These are phyloP conservation scores for Bretziella fagacearum DNA, from an alignment of 2,329 filamentous ascomycete species.

Conservation along the genomic window DNA sequence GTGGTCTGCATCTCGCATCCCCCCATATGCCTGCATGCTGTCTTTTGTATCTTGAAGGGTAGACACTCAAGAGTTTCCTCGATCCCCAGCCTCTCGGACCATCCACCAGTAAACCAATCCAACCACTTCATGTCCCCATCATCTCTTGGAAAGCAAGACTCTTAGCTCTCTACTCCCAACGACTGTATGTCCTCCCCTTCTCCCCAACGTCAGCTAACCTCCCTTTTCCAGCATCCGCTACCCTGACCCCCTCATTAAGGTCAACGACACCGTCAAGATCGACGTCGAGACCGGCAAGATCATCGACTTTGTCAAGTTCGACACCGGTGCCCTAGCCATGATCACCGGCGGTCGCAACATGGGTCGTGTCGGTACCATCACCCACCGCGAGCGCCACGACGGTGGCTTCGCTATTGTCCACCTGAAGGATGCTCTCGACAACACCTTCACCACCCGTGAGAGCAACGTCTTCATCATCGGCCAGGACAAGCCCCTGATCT, in stretches of 20 bases:
- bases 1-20: constrained; percentile 1
- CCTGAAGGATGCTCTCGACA: constrained; percentile 99
- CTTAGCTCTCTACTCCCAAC: constrained; percentile 16
- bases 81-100: constrained; percentile 16
- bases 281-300: constrained; percentile 96
- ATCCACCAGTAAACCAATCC: neutral
- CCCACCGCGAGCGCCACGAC: constrained; percentile 98
- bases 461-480: constrained; percentile 99
- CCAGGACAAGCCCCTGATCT: constrained; percentile 97
- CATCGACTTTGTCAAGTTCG: constrained; percentile 94
- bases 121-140: neutral
- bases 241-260: constrained; percentile 95
- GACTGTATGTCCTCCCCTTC: constrained; percentile 35
- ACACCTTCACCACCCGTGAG: constrained; percentile 98
- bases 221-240: constrained; percentile 69
- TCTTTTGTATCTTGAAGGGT: constrained; percentile 6
- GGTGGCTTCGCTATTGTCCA: constrained; percentile 99
- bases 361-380: constrained; percentile 99
- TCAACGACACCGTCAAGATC: constrained; percentile 99
- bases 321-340: constrained; percentile 97
- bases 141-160: neutral
- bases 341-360: constrained; percentile 99
- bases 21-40: constrained; percentile 2
- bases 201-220: constrained; percentile 25
- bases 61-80: constrained; percentile 25